These are phyloP conservation scores for Talaromyces sp. DNA, from an alignment of 2,329 filamentous ascomycete genomes.

Conservation along the genomic window DNA sequence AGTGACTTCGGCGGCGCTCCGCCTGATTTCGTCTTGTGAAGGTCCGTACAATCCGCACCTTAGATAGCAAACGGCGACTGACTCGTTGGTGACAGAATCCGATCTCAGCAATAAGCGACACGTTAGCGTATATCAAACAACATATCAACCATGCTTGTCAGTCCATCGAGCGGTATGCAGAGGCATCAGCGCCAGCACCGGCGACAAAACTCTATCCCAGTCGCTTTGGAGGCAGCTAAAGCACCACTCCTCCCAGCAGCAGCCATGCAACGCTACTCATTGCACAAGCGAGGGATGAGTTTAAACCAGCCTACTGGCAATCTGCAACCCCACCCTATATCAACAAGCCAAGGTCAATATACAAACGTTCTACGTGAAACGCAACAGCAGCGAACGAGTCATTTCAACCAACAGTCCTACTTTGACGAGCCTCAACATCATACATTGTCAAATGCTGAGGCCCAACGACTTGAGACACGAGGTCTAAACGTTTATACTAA, in stretches of 20 bases:
- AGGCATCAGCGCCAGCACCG: constrained; percentile 72
- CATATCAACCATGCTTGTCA: constrained; percentile 68
- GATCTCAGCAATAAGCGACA: background rate
- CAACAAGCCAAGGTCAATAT: constrained; percentile 43
- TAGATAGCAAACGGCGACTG: background rate
- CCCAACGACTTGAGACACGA: constrained; percentile 30
- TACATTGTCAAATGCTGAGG: constrained; percentile 27
- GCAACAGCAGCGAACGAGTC: constrained; percentile 81
- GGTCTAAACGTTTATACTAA: constrained; percentile 31
- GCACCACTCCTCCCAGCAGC: constrained; percentile 60
- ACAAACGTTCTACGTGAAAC: constrained; percentile 85
- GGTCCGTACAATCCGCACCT: constrained; percentile 5
- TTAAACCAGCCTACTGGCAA: constrained; percentile 66
- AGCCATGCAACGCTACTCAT: constrained; percentile 50
- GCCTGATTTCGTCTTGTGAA: constrained; percentile 10
- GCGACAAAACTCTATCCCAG: constrained; percentile 82
- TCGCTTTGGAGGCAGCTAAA: constrained; percentile 70
- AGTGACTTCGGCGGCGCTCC: constrained; percentile 14
- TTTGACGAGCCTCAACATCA: constrained; percentile 32
- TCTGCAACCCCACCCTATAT: constrained; percentile 43
- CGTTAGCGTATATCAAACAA: background rate
- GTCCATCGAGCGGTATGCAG: constrained; percentile 68
- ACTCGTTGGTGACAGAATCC: background rate
- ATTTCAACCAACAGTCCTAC: constrained; percentile 53
- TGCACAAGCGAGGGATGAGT: constrained; percentile 79